Conservation (phyloP, 1,284 basidiomycete species). For the Ustilago xerochloae region DNA sequence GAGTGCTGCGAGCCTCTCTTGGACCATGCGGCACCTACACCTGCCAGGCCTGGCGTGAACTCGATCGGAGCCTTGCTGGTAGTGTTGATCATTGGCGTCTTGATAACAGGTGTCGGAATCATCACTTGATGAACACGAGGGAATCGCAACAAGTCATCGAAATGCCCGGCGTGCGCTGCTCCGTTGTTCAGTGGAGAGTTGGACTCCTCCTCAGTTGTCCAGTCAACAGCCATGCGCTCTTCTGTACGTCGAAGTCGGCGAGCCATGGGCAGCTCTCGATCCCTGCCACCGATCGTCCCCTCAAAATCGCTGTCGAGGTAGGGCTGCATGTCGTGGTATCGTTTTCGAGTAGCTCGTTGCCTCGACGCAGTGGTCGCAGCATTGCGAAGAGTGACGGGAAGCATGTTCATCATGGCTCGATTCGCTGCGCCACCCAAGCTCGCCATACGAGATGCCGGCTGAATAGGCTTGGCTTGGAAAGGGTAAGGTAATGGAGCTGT, state of each 20-base stretch:
- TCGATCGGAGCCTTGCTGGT: constrained; percentile 9
- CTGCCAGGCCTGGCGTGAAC: constrained; percentile 41
- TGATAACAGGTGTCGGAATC: constrained; percentile 8
- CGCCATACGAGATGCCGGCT: constrained; percentile 40
- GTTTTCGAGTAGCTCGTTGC: constrained; percentile 26
- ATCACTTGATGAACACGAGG: constrained; percentile 11
- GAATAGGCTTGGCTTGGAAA: constrained; percentile 19
- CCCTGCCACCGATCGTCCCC: constrained; percentile 55
- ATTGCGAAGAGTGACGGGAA: constrained; percentile 37
- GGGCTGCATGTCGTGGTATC: constrained; percentile 35
- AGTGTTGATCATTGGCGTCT: not conserved
- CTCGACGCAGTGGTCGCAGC: constrained; percentile 41
- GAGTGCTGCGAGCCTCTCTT: constrained; percentile 12
- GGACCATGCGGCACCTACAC: constrained; percentile 41
- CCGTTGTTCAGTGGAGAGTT: constrained; percentile 13
- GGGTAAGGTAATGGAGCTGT: constrained; percentile 25
- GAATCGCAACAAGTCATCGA: constrained; percentile 1
- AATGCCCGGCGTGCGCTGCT: not conserved
- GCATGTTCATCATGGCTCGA: constrained; percentile 42
- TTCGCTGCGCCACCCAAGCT: constrained; percentile 40
- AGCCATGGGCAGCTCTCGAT: constrained; percentile 55
- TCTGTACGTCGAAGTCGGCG: constrained; percentile 36
- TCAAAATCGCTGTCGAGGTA: constrained; percentile 58
- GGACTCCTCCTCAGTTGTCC: constrained; percentile 41
- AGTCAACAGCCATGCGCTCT: constrained; percentile 43